phyloP scores from a whole-genome alignment of 176 grass and related monocot species.

The Saccharum spontaneum region DNA sequence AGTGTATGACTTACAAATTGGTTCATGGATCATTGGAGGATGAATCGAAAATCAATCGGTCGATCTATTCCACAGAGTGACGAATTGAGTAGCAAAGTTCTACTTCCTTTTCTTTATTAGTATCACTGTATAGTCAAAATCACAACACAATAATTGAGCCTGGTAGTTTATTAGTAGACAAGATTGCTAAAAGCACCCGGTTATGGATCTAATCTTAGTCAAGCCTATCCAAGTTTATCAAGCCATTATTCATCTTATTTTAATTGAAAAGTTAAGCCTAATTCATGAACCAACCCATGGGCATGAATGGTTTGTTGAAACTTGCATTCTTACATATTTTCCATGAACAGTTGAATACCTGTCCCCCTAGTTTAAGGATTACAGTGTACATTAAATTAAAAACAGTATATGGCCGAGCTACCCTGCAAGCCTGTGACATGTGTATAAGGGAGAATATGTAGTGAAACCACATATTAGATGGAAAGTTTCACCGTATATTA shows the following conservation, averaged over 20 bases:
- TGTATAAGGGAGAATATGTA: no score
- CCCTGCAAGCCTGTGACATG: no score
- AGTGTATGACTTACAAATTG: no score
- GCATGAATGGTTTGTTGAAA: neutral
- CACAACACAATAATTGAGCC: neutral
- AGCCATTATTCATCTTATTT: neutral
- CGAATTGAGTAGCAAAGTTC: neutral
- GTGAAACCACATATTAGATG: no score
- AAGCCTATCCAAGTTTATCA: neutral
- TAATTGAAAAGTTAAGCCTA: neutral
- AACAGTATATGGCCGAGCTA: no score
- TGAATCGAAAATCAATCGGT: neutral
- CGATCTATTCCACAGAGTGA: neutral
- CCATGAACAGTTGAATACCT: neutral
- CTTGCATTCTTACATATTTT: neutral
- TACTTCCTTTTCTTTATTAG: neutral
- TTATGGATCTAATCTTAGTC: neutral
- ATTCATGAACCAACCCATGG: neutral
- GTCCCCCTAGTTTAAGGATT: neutral
- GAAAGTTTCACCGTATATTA: no score
- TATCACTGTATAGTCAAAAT: neutral
- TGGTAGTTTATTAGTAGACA: slow-evolving; percentile 12
- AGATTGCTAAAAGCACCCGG: neutral
- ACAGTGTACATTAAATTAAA: neutral
- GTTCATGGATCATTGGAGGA: neutral